These are phyloP conservation scores for Quercus agrifolia DNA, from an alignment of 306 rosid species.

Conservation along the genomic window DNA sequence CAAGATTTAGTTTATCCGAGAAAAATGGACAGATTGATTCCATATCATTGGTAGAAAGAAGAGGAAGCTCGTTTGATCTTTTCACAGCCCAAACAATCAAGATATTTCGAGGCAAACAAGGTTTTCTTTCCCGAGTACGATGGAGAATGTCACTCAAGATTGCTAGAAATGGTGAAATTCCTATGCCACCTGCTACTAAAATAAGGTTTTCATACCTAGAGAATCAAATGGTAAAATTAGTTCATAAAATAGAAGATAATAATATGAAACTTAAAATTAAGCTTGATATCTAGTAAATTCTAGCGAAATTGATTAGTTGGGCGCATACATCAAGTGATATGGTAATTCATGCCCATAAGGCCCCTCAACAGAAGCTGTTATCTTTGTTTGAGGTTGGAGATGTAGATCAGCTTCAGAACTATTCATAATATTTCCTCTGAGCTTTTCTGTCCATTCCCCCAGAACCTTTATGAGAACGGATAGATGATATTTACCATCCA, in stretches of 20 bases:
- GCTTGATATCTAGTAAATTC: not conserved
- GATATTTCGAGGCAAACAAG: slow-evolving; percentile 60
- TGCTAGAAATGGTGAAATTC: slow-evolving; percentile 90
- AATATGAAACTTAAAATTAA: not conserved
- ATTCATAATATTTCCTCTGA: slow-evolving; percentile 41
- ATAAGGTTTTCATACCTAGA: slow-evolving; percentile 81
- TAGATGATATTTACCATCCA: slow-evolving; percentile 80
- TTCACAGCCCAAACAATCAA: slow-evolving; percentile 85
- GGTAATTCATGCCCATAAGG: slow-evolving; percentile 93
- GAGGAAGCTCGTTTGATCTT: slow-evolving; percentile 72
- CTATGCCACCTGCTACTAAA: slow-evolving; percentile 95
- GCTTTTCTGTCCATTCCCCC: slow-evolving; percentile 73
- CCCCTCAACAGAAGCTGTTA: slow-evolving; percentile 87
- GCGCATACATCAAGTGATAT: slow-evolving; percentile 72
- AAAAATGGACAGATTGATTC: slow-evolving; percentile 62
- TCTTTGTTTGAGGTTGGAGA: slow-evolving; percentile 16
- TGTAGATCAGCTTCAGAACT: slow-evolving; percentile 28
- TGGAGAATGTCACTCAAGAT: slow-evolving; percentile 85
- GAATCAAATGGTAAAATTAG: slow-evolving; percentile 15
- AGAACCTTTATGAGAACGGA: slow-evolving; percentile 86
- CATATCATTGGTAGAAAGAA: slow-evolving; percentile 68
- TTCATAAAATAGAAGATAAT: slow-evolving; percentile 7
- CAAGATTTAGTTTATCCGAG: slow-evolving; percentile 51
- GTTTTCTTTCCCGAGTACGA: slow-evolving; percentile 65
- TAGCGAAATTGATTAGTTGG: not conserved